phyloP scores from a whole-genome alignment of 1,284 basidiomycete species.

The Papiliotrema terrestris region DNA sequence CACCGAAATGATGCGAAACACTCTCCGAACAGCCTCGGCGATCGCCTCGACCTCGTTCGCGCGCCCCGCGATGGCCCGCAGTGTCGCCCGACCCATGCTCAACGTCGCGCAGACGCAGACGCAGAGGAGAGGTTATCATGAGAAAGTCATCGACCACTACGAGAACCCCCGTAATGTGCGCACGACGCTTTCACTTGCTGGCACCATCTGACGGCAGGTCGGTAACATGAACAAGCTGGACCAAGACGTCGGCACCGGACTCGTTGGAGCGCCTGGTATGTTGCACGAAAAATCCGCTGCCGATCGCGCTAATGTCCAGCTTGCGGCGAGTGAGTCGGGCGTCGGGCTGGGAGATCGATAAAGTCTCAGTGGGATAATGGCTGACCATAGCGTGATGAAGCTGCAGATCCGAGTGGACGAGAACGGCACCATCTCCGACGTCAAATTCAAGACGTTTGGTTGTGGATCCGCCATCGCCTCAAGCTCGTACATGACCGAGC shows the following conservation, averaged over 20 bases:
- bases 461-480: conserved; percentile 89
- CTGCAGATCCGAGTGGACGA: conserved; percentile 97
- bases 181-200: conserved; percentile 53
- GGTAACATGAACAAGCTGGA: conserved; percentile 92
- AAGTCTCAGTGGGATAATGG: too few species aligned
- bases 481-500: conserved; percentile 95
- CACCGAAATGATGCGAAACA: conserved; percentile 25
- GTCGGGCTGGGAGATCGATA: not conserved
- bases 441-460: conserved; percentile 98
- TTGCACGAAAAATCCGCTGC: too few species aligned
- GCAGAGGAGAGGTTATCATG: conserved; percentile 67
- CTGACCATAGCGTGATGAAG: conserved; percentile 85
- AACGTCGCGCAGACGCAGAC: conserved; percentile 5
- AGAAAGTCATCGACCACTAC: conserved; percentile 94
- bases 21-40: conserved; percentile 25
- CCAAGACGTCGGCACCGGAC: conserved; percentile 88
- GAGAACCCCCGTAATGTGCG: conserved; percentile 89
- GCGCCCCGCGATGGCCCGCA: conserved; percentile 18
- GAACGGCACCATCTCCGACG: conserved; percentile 85
- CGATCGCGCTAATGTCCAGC: conserved; percentile 18
- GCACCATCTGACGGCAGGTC: conserved; percentile 73
- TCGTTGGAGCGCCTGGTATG: conserved; percentile 96
- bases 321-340: conserved; percentile 46
- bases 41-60: conserved; percentile 29
- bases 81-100: conserved; percentile 13